Percentiles rank a stretch among this genome's conserved stretches.
Conservation (phyloP, 306 rosid species). For the Pyrus bretschneideri region DNA sequence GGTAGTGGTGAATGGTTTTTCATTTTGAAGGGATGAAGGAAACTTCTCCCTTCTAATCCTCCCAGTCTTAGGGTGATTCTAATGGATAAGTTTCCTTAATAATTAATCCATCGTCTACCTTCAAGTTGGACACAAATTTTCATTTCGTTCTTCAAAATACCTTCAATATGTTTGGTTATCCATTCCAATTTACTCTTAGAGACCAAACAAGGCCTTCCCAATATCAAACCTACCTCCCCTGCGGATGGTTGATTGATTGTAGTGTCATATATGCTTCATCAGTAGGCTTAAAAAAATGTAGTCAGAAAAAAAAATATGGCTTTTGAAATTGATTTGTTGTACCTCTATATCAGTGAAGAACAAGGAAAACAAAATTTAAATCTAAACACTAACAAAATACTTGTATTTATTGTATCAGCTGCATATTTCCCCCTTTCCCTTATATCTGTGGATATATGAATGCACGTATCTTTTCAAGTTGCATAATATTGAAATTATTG, state of each 20-base stretch:
- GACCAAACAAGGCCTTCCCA: too few species aligned
- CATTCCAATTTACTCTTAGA: too few species aligned
- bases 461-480: background rate
- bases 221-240: too few species aligned
- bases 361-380: background rate
- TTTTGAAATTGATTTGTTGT: background rate
- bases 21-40: too few species aligned
- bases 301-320: background rate
- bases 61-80: too few species aligned
- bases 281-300: background rate
- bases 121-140: too few species aligned
- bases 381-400: background rate
- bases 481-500: background rate
- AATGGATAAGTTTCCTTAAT: too few species aligned
- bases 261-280: background rate
- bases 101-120: too few species aligned
- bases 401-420: background rate
- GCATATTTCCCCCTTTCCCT: background rate
- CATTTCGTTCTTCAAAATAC: too few species aligned
- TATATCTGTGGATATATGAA: background rate
- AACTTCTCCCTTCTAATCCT: too few species aligned
- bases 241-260: background rate
- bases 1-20: too few species aligned
- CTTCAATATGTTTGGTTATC: too few species aligned
- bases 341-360: background rate